Conservation (phyloP, 352 stramenopile species). For the Globisporangium megalacanthum region DNA sequence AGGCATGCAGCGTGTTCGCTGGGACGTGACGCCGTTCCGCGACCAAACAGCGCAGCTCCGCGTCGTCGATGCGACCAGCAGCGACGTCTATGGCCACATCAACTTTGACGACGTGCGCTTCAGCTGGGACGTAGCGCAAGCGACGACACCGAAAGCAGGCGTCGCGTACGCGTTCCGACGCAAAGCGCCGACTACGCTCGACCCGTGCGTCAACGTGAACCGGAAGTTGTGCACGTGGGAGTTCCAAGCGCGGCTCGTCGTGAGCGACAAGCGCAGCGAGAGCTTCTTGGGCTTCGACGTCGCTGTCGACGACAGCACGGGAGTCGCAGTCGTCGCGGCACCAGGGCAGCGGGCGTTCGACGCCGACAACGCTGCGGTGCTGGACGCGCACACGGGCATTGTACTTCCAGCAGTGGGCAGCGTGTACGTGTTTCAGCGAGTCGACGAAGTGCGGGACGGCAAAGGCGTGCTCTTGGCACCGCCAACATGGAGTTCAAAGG, state of each 20-base stretch:
- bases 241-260: conserved; percentile 80
- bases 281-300: conserved; percentile 87
- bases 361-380: conserved; percentile 74
- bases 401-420: conserved; percentile 45
- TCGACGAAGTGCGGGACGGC: conserved; percentile 58
- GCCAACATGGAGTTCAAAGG: conserved; percentile 62
- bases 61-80: conserved; percentile 90
- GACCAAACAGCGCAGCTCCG: conserved; percentile 87
- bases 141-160: conserved; percentile 56
- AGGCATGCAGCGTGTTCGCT: conserved; percentile 85
- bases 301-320: conserved; percentile 74
- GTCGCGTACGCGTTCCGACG: conserved; percentile 79
- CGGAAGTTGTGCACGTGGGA: conserved; percentile 78
- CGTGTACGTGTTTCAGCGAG: conserved; percentile 63
- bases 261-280: conserved; percentile 86
- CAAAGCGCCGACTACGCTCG: conserved; percentile 39
- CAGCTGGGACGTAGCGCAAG: conserved; percentile 81
- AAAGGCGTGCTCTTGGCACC: conserved; percentile 55
- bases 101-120: conserved; percentile 96
- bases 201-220: conserved; percentile 65
- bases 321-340: conserved; percentile 77
- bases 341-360: conserved; percentile 70
- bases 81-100: conserved; percentile 91
- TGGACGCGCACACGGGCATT: conserved; percentile 18
- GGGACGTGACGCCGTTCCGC: conserved; percentile 81